Base-by-base conservation (phyloP, 1,139 yeast genomes). In the Yamadazyma spencermartinsiae region DNA sequence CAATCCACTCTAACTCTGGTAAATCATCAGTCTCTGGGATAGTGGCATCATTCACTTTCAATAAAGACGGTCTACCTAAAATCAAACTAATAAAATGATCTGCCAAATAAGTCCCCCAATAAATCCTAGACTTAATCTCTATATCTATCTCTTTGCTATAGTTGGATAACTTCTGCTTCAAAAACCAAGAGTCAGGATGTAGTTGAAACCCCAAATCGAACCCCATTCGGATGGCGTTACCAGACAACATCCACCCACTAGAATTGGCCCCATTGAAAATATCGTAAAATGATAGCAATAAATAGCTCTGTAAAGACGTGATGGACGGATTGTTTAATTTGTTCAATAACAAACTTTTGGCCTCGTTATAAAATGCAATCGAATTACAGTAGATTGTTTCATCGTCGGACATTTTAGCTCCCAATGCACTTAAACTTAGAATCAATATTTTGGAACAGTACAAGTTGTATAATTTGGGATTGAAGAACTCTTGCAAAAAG, bases 71-170 rank as follows among this genome's bases (percentile, higher is more conserved):
- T 35, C 86, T 57, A 1, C 86, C 86, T 36, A 80, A 55, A 36
- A 80, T 61, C 36, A 80, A 58, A 53, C 82, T 74, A 19, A 80
- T 76, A 48, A 80, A 77, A 50, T 80, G 83, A 51, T 80, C 86
- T 3, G 84, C 82, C 45, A 80, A 65, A 50, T 76, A 80, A 38
- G 82, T 72, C 1, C 86, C 86, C 86, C 86, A 80, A 52, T 77
- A 80, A 8, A 80, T 76, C 45, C 86, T 61, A 32, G 80, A 72
- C 44, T 83, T 63, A 41, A 80, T 79, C 31, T 74, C 78, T 11
- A 74, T 67, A 51, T 78, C 82, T 26, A 71, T 54, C 37, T 63
- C 67, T 32, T 48, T 48, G 23, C 41, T 38, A 36, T 48, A 49
- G 30, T 41, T 42, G 0, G 51, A 49, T 1, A 35, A 20, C 36